A percentile compares a stretch with the other conserved stretches of the same genome.
These are phyloP conservation scores for Musa itinerans DNA, from an alignment of 176 grass and related monocot genomes.

Conservation along the genomic window DNA sequence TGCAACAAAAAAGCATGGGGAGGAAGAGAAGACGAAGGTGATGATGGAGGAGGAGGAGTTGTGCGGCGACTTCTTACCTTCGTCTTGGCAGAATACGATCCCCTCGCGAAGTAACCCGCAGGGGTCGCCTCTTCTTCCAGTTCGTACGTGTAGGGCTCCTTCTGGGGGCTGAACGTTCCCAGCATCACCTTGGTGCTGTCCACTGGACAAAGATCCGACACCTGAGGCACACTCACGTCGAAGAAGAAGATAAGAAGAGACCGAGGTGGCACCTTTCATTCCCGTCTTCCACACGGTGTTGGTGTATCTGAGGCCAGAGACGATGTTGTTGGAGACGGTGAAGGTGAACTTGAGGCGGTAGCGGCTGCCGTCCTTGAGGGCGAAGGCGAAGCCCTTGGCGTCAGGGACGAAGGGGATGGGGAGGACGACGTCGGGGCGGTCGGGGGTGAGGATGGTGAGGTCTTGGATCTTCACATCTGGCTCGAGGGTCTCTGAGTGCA, in stretches of 20 bases:
- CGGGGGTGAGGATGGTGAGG: slow-evolving; percentile 61
- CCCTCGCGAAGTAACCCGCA: slow-evolving; percentile 77
- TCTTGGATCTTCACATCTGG: slow-evolving; percentile 82
- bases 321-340: slow-evolving; percentile 85
- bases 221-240: background rate
- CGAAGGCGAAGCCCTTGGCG: slow-evolving; percentile 78
- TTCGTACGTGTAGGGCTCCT: slow-evolving; percentile 76
- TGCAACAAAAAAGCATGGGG: slow-evolving; percentile 9
- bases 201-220: slow-evolving; percentile 25
- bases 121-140: slow-evolving; percentile 83
- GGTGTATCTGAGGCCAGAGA: slow-evolving; percentile 86
- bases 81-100: slow-evolving; percentile 79
- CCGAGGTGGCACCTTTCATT: slow-evolving; percentile 44
- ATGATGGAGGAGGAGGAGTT: background rate
- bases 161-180: slow-evolving; percentile 88
- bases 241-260: too few species aligned
- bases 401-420: slow-evolving; percentile 63
- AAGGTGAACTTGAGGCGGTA: slow-evolving; percentile 93
- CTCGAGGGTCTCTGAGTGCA: slow-evolving; percentile 57
- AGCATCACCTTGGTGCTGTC: slow-evolving; percentile 85
- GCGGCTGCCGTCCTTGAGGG: slow-evolving; percentile 87
- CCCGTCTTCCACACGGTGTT: slow-evolving; percentile 96
- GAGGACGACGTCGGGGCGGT: slow-evolving; percentile 49
- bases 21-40: background rate
- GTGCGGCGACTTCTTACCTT: slow-evolving; percentile 33